Evolutionary conservation across 345 rosid species (phyloP), one percentile per base, ranked within the genome.

Genomic region (Citrus sp.): DNA sequence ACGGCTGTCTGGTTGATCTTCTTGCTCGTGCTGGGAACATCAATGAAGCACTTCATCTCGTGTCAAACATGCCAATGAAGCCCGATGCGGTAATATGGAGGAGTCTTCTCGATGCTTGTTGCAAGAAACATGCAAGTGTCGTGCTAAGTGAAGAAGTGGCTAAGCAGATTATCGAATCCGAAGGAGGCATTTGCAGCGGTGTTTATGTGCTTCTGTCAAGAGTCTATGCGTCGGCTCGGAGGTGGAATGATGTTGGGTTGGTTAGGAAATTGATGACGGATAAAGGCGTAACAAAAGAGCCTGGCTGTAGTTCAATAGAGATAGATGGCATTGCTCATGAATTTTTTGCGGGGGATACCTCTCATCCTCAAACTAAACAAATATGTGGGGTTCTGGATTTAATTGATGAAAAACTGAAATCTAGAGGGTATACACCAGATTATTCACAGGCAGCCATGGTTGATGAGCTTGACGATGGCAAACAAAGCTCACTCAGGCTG

Each of bases 41-140:
- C 19, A 85, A 70, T 32, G 93, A 91, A 80, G 98, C 97, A 8
- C 82, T 92, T 32, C 82, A 88, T 77, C 75, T 92, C 62, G 87
- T 94, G 16, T 85, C 81, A 46, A 80, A 18, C 67, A 94, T 93
- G 97, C 90, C 89, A 0, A 81, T 89, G 85, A 92, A 85, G 83
- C 97, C 97, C 22, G 98, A 94, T 70, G 86, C 59, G 1, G 92
- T 91, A 34, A 91, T 92, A 35, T 93, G 97, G 97, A 94, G 98
- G 85, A 87, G 95, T 81, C 92, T 94, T 34, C 98, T 94, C 13
- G 95, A 87, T 78, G 92, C 97, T 73, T 91, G 92, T 85, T 80
- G 91, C 62, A 93, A 88, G 88, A 86, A 83, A 64, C 86, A 89
- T 74, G 92, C 80, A 72, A 82, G 89, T 59, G 78, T 92, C 12